Evolutionary conservation across 306 rosid genomes (phyloP).

Genomic region (Abrus precatorius): DNA sequence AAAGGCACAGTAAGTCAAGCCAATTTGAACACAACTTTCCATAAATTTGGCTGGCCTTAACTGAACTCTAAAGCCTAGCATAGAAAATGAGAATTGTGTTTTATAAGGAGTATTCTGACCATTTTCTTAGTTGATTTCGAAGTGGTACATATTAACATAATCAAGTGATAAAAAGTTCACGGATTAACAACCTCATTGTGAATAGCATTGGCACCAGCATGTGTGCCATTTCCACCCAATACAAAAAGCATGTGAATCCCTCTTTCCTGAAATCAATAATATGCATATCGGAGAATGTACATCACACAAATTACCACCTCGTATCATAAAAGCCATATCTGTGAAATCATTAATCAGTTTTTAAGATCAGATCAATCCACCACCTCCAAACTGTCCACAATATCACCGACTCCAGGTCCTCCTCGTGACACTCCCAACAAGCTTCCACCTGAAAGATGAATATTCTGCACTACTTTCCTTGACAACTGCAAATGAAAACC

Average conservation of each 20-base stretch:
- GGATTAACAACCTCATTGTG: constrained; percentile 81
- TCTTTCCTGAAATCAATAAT: constrained; percentile 73
- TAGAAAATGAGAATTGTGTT: too few relatives aligned
- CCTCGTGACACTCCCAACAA: constrained; percentile 98
- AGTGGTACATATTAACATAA: background rate
- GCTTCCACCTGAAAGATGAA: constrained; percentile 99
- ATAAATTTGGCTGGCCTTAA: background rate
- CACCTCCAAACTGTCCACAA: constrained; percentile 91
- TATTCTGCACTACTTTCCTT: constrained; percentile 92
- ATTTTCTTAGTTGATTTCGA: too few relatives aligned
- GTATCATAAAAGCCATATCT: constrained; percentile 17
- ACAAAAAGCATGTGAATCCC: constrained; percentile 98
- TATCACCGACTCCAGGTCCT: constrained; percentile 76
- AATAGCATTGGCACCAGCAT: constrained; percentile 97
- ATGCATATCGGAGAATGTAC: constrained; percentile 23
- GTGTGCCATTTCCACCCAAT: constrained; percentile 98
- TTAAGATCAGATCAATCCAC: constrained; percentile 29
- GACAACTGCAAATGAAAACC: constrained; percentile 72
- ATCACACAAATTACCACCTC: constrained; percentile 28
- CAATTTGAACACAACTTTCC: background rate
- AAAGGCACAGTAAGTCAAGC: constrained; percentile 13
- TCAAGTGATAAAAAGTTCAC: constrained; percentile 27
- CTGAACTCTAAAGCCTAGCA: too few relatives aligned
- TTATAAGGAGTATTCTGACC: too few relatives aligned
- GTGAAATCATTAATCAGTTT: constrained; percentile 31